A percentile compares a stretch with the other conserved stretches of the same genome.
These are phyloP conservation scores for Candida boidinii DNA, from an alignment of 805 yeast genomes.

Conservation along the genomic window DNA sequence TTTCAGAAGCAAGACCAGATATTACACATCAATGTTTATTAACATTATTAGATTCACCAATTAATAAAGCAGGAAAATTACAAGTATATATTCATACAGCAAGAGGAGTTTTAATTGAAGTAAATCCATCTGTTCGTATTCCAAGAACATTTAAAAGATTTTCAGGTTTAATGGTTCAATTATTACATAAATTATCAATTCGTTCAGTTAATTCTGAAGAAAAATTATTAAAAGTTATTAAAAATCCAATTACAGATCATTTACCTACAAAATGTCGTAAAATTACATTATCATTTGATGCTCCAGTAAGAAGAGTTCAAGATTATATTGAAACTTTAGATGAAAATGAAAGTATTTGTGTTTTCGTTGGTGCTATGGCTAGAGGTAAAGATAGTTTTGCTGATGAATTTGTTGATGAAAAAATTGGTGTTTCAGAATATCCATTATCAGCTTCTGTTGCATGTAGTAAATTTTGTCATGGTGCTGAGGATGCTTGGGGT, in stretches of 20 bases:
- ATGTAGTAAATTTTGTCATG: slow-evolving; percentile 96
- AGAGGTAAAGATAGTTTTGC: slow-evolving; percentile 97
- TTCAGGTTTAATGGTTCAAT: slow-evolving; percentile 95
- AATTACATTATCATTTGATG: slow-evolving; percentile 86
- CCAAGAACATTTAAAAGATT: slow-evolving; percentile 98
- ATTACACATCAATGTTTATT: slow-evolving; percentile 96
- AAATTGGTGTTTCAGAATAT: slow-evolving; percentile 90
- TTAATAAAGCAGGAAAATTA: slow-evolving; percentile 92
- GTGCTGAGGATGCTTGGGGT: slow-evolving; percentile 97
- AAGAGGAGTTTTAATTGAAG: slow-evolving; percentile 88
- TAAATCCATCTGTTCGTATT: slow-evolving; percentile 92
- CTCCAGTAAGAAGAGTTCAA: slow-evolving; percentile 79
- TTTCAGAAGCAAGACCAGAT: slow-evolving; percentile 98
- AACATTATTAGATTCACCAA: slow-evolving; percentile 93
- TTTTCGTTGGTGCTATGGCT: slow-evolving; percentile 99
- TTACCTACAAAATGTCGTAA: slow-evolving; percentile 94
- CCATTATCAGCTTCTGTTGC: slow-evolving; percentile 97
- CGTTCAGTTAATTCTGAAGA: slow-evolving; percentile 95
- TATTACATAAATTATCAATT: slow-evolving; percentile 84
- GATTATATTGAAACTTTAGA: slow-evolving; percentile 77
- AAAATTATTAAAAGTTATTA: slow-evolving; percentile 85
- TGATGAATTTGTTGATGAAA: slow-evolving; percentile 94
- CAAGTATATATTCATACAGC: slow-evolving; percentile 97
- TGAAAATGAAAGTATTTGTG: slow-evolving; percentile 90
- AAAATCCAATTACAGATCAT: slow-evolving; percentile 95